Percentiles rank a stretch among this genome's conserved stretches.
Conservation (phyloP, 78 protist species). For the Thecamonas trahens region DNA sequence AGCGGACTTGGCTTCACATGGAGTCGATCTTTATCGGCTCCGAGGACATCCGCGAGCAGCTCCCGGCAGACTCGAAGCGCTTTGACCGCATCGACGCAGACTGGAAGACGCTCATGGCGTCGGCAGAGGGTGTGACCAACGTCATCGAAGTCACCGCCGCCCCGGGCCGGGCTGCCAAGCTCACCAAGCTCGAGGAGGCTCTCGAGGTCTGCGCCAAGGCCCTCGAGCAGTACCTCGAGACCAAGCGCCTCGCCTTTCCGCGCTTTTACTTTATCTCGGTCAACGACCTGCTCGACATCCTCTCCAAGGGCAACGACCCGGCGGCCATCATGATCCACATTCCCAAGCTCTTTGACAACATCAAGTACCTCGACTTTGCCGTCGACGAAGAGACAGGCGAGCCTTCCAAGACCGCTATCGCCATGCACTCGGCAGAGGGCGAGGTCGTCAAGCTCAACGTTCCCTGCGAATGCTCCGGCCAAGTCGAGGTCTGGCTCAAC, state of each 20-base stretch:
- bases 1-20: constrained; percentile 70
- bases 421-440: constrained; percentile 51
- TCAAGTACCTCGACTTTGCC: neutral
- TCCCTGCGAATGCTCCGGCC: constrained; percentile 29
- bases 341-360: constrained; percentile 55
- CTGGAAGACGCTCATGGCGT: constrained; percentile 48
- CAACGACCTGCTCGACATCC: constrained; percentile 75
- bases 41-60: constrained; percentile 80
- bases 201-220: constrained; percentile 72
- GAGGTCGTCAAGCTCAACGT: constrained; percentile 39
- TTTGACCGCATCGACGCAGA: constrained; percentile 64
- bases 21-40: constrained; percentile 75
- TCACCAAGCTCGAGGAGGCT: constrained; percentile 9
- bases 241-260: constrained; percentile 76
- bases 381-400: constrained; percentile 14
- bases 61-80: constrained; percentile 79
- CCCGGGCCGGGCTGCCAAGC: constrained; percentile 12
- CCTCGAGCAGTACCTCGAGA: constrained; percentile 76
- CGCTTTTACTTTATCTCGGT: constrained; percentile 84
- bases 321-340: constrained; percentile 59
- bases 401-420: constrained; percentile 29
- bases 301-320: constrained; percentile 75
- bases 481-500: constrained; percentile 70
- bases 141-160: constrained; percentile 42
- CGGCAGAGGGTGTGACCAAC: constrained; percentile 7